Conservation (phyloP, 2,329 filamentous ascomycete genomes). For the Didymella arachidicola region DNA sequence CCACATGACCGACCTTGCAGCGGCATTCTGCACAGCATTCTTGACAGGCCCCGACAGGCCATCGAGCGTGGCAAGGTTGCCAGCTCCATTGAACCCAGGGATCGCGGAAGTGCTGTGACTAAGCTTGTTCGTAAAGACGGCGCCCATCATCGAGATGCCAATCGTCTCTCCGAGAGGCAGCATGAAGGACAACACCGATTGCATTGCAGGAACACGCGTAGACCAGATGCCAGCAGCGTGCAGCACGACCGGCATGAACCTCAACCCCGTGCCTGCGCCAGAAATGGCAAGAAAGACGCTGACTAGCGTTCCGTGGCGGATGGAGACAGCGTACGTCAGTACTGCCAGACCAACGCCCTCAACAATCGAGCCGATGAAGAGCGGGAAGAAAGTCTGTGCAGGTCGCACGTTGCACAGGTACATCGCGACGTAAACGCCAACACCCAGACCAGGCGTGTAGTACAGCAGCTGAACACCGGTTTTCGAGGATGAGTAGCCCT, state of each 20-base stretch:
- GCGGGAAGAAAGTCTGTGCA: slow-evolving; percentile 66
- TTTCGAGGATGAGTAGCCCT: slow-evolving; percentile 58
- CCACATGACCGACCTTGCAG: slow-evolving; percentile 68
- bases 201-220: slow-evolving; percentile 63
- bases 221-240: slow-evolving; percentile 71
- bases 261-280: slow-evolving; percentile 68
- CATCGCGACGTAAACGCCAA: slow-evolving; percentile 66
- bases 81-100: slow-evolving; percentile 33
- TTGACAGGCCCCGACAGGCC: slow-evolving; percentile 52
- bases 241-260: slow-evolving; percentile 70
- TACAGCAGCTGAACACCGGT: slow-evolving; percentile 63
- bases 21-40: slow-evolving; percentile 52
- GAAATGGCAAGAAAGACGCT: slow-evolving; percentile 73
- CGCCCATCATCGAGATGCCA: slow-evolving; percentile 71
- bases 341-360: slow-evolving; percentile 67
- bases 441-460: slow-evolving; percentile 69
- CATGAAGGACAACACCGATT: slow-evolving; percentile 67
- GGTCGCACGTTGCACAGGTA: slow-evolving; percentile 68
- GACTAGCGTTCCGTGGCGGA: slow-evolving; percentile 59
- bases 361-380: slow-evolving; percentile 58
- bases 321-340: slow-evolving; percentile 64
- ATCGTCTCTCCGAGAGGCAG: slow-evolving; percentile 70
- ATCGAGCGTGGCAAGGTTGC: slow-evolving; percentile 46
- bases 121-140: slow-evolving; percentile 70
- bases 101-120: slow-evolving; percentile 38